Evolutionary conservation across 495 filamentous ascomycete species (phyloP).

Genomic region (Neurospora sp.): DNA sequence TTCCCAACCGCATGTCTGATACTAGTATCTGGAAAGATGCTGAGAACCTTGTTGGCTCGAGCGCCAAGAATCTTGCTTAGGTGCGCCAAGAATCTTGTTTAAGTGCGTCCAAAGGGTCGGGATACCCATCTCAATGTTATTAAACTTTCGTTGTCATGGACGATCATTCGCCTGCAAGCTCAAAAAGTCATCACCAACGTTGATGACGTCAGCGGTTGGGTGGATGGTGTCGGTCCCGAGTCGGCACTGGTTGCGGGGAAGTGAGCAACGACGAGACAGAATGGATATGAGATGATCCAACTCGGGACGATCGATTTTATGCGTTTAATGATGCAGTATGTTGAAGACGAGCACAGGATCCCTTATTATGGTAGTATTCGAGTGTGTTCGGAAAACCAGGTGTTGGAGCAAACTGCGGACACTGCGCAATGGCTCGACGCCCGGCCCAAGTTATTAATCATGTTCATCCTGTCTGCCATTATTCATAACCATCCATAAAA

Average conservation of each 20-base stretch:
- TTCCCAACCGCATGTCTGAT: background rate
- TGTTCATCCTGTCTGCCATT: background rate
- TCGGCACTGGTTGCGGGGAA: background rate
- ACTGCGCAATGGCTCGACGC: background rate
- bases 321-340: background rate
- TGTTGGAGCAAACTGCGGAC: background rate
- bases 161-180: background rate
- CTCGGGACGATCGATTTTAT: background rate
- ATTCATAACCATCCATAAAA: constrained; percentile 1
- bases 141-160: background rate
- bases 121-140: background rate
- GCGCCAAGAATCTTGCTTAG: background rate
- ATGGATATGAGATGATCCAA: background rate
- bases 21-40: background rate
- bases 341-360: background rate
- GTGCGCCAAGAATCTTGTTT: no score
- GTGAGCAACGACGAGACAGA: background rate
- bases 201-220: background rate
- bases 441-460: background rate
- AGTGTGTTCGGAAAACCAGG: background rate
- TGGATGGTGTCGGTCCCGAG: background rate
- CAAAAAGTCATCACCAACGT: background rate
- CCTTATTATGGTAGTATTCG: background rate
- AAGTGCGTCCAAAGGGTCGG: background rate
- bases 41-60: background rate